These are phyloP conservation scores for Xenosphaeropsis pyriputrescens DNA, from an alignment of 2,329 filamentous ascomycete genomes.

Conservation along the genomic window DNA sequence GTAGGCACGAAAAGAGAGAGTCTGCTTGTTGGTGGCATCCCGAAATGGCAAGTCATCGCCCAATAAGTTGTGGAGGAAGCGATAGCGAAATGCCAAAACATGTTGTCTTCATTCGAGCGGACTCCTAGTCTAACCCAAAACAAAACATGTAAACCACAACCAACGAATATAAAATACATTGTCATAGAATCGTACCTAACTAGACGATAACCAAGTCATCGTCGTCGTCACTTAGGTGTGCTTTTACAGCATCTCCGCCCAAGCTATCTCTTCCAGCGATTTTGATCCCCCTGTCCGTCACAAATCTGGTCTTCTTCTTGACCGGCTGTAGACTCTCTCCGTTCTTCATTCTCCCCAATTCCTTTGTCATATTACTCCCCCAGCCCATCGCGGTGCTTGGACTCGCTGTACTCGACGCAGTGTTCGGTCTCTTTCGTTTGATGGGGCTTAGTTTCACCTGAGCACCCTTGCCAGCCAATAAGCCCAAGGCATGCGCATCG, in stretches of 20 bases:
- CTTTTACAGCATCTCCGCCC: constrained; percentile 22
- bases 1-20: too few species aligned
- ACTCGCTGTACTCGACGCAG: constrained; percentile 14
- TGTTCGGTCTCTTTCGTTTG: constrained; percentile 40
- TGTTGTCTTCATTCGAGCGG: too few species aligned
- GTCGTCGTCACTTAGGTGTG: constrained; percentile 15
- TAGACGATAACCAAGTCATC: constrained; percentile 18
- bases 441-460: constrained; percentile 41
- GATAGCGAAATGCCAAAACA: too few species aligned
- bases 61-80: too few species aligned
- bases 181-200: not conserved
- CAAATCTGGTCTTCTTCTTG: constrained; percentile 65
- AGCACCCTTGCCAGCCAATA: constrained; percentile 21
- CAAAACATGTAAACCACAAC: too few species aligned
- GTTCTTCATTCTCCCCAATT: constrained; percentile 46
- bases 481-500: constrained; percentile 29
- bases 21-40: too few species aligned
- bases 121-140: too few species aligned
- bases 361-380: constrained; percentile 38
- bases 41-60: too few species aligned
- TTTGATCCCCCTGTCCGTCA: constrained; percentile 63
- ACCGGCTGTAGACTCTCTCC: constrained; percentile 37
- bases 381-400: constrained; percentile 30
- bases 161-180: too few species aligned
- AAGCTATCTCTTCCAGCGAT: constrained; percentile 65